These are phyloP conservation scores for Candida dajiaensis DNA, from an alignment of 805 yeast genomes.

Conservation along the genomic window DNA sequence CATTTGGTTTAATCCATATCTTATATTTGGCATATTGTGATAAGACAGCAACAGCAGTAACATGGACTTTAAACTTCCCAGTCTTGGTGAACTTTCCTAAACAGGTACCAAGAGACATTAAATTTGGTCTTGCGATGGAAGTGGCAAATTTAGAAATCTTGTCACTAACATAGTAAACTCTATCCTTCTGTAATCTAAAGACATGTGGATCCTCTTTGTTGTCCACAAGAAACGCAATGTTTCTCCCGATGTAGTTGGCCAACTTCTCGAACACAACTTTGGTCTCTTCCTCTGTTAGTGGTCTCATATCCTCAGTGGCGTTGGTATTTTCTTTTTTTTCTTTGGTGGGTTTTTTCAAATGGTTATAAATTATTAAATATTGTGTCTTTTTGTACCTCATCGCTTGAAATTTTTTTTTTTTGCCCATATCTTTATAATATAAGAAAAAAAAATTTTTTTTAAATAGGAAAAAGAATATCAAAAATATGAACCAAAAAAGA, in stretches of 20 bases:
- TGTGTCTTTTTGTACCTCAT: neutral
- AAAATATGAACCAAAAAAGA: neutral
- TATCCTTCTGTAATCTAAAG: constrained; percentile 90
- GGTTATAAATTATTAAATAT: neutral
- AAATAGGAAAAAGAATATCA: neutral
- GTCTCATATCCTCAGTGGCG: constrained; percentile 69
- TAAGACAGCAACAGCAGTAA: constrained; percentile 80
- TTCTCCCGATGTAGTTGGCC: constrained; percentile 95
- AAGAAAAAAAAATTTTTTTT: no score
- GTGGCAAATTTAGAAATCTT: constrained; percentile 82
- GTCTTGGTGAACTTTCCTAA: constrained; percentile 96
- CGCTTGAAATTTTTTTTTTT: neutral
- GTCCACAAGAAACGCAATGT: constrained; percentile 81
- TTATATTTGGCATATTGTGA: constrained; percentile 89
- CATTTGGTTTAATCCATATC: constrained; percentile 94
- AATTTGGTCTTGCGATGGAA: constrained; percentile 77
- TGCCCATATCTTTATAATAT: no score
- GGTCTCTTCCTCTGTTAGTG: constrained; percentile 94
- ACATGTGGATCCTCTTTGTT: constrained; percentile 80
- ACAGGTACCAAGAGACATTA: constrained; percentile 92
- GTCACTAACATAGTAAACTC: constrained; percentile 91
- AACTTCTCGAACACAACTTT: constrained; percentile 92
- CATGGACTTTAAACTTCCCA: constrained; percentile 91
- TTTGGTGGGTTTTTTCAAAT: no score
- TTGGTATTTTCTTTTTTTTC: no score